Evolutionary conservation across 2,329 filamentous ascomycete genomes (phyloP).

Genomic region (Keithomyces neogunnii): DNA sequence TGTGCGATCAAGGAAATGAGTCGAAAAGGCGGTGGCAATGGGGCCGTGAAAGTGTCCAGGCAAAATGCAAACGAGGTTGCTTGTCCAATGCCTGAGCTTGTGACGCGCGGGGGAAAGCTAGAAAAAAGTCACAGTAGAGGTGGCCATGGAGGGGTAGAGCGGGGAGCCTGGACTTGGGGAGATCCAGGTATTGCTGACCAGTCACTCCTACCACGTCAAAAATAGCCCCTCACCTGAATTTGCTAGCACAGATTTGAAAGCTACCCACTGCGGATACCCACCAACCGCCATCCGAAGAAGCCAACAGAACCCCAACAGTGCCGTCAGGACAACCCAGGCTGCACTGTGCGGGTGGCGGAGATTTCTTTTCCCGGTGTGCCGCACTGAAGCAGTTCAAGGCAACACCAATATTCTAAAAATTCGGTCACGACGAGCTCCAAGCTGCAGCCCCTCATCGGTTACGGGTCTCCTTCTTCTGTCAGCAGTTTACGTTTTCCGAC

Average conservation of each 20-base stretch:
- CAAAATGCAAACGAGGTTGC: no score
- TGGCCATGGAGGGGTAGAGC: slow-evolving; percentile 2
- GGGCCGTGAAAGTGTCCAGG: no score
- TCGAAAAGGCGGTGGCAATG: not conserved
- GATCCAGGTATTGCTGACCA: no score
- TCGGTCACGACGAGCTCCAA: slow-evolving; percentile 21
- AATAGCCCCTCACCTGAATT: no score
- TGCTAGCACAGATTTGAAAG: no score
- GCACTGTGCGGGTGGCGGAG: slow-evolving; percentile 2
- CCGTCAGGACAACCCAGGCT: not conserved
- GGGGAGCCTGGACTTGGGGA: not conserved
- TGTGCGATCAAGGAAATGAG: not conserved
- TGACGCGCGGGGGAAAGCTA: not conserved
- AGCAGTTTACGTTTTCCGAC: slow-evolving; percentile 3
- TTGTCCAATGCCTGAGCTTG: not conserved
- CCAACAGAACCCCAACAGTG: not conserved
- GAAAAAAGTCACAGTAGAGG: not conserved
- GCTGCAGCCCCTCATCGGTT: slow-evolving; percentile 19
- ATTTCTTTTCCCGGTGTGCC: slow-evolving; percentile 23
- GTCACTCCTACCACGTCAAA: no score
- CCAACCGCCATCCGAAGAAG: not conserved
- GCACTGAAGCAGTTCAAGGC: slow-evolving; percentile 12
- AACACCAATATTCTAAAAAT: slow-evolving; percentile 17
- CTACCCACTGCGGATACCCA: not conserved
- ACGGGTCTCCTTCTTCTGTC: slow-evolving; percentile 12